Percentiles rank a stretch among this genome's conserved stretches.
Evolutionary conservation across 108 stramenopile species (phyloP).

Genomic region (Skeletonema marinoi): DNA sequence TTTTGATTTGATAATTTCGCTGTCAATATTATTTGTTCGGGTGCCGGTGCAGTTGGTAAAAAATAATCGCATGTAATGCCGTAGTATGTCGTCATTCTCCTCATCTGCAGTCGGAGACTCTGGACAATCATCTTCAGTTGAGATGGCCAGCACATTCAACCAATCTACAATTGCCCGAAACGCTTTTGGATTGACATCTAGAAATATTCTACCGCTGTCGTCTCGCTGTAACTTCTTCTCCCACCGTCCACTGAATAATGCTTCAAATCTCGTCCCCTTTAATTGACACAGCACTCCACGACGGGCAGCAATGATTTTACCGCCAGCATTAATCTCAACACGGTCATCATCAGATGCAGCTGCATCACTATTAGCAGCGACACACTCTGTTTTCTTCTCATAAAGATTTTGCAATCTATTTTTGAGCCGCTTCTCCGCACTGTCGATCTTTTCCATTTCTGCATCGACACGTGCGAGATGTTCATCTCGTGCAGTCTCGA

Average conservation of each 20-base stretch:
- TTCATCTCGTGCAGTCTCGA: neutral
- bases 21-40: neutral
- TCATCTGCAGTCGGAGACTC: neutral
- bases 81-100: neutral
- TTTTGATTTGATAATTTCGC: neutral
- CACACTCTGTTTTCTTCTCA: too few species aligned
- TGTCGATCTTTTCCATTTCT: conserved; percentile 23
- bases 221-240: neutral
- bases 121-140: neutral
- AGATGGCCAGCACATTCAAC: neutral
- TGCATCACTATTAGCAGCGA: too few species aligned
- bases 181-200: conserved; percentile 1
- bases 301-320: neutral
- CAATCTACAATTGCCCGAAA: neutral
- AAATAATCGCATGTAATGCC: neutral
- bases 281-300: neutral
- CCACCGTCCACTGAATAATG: conserved; percentile 24
- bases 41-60: neutral
- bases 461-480: conserved; percentile 49
- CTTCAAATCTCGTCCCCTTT: conserved; percentile 7
- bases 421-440: conserved; percentile 15
- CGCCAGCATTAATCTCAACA: too few species aligned
- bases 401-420: too few species aligned
- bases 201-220: too few species aligned
- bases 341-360: too few species aligned